phyloP scores from a whole-genome alignment of 106 monocot species.

The Narthecium ossifragum region DNA sequence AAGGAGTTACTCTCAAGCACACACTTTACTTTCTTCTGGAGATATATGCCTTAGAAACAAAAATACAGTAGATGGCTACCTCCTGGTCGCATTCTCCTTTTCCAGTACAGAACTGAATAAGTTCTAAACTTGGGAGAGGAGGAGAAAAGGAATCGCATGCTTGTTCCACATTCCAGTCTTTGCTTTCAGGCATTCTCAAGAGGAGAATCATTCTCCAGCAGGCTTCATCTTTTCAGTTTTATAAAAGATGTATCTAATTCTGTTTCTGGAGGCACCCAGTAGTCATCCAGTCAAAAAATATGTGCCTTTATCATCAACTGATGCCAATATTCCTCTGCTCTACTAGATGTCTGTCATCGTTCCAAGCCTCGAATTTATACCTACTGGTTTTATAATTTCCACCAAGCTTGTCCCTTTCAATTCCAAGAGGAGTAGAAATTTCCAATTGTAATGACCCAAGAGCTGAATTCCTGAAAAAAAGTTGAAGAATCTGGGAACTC shows the following conservation, averaged over 20 bases:
- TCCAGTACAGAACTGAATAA: conserved; percentile 37
- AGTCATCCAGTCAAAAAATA: too few relatives aligned
- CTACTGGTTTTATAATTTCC: too few relatives aligned
- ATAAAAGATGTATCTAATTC: conserved; percentile 38
- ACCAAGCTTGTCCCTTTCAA: too few relatives aligned
- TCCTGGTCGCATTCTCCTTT: conserved; percentile 12
- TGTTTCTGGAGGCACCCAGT: conserved; percentile 44
- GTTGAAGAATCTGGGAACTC: too few relatives aligned
- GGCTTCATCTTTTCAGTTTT: conserved; percentile 11
- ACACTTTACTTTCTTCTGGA: too few relatives aligned
- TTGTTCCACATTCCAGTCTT: conserved; percentile 52
- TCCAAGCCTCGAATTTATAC: conserved; percentile 6
- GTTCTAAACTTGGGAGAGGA: conserved; percentile 67
- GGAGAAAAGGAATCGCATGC: conserved; percentile 50
- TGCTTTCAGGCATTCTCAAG: conserved; percentile 38
- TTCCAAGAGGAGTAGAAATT: too few relatives aligned
- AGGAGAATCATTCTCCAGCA: conserved; percentile 24
- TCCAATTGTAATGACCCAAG: too few relatives aligned
- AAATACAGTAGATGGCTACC: conserved; percentile 14
- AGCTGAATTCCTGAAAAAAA: too few relatives aligned
- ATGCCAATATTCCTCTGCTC: conserved; percentile 9
- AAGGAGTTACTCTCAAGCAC: too few relatives aligned
- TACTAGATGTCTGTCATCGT: too few relatives aligned
- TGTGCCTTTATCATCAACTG: too few relatives aligned
- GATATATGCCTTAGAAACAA: too few relatives aligned